Percentiles rank a stretch among this genome's conserved stretches.
phyloP scores from a whole-genome alignment of 2,329 filamentous ascomycete genomes.

The Arthroderma sp. region DNA sequence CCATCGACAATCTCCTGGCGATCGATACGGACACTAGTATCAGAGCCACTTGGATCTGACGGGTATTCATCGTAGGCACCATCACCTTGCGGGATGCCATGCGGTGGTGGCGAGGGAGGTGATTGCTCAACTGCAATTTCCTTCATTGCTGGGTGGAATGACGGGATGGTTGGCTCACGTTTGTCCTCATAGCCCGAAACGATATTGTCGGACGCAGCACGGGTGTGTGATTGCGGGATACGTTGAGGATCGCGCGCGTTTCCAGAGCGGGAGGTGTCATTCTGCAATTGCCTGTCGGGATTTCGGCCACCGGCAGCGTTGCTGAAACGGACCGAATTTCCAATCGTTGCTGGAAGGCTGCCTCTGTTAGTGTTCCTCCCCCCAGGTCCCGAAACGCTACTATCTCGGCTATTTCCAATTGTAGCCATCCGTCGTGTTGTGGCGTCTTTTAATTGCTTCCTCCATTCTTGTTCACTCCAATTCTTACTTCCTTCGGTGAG shows the following conservation, averaged over 20 bases:
- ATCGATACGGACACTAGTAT: constrained; percentile 12
- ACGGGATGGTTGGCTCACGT: background rate
- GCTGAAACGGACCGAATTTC: constrained; percentile 21
- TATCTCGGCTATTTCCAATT: constrained; percentile 49
- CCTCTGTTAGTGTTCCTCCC: constrained; percentile 33
- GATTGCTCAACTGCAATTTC: constrained; percentile 13
- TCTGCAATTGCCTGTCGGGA: constrained; percentile 17
- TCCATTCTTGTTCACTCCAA: constrained; percentile 85
- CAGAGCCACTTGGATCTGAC: constrained; percentile 25
- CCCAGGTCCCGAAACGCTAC: constrained; percentile 33
- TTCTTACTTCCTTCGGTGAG: constrained; percentile 58
- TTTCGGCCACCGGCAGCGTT: constrained; percentile 9
- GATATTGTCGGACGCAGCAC: constrained; percentile 22
- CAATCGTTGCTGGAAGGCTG: constrained; percentile 23
- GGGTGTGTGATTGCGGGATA: constrained; percentile 15
- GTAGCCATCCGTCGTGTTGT: constrained; percentile 40
- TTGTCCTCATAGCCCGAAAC: constrained; percentile 4
- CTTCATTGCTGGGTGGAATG: constrained; percentile 8
- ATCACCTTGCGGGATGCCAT: constrained; percentile 17
- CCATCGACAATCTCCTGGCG: constrained; percentile 23
- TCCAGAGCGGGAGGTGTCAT: constrained; percentile 5
- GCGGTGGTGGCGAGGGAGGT: constrained; percentile 29
- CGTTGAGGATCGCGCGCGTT: background rate
- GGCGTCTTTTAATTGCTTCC: constrained; percentile 73
- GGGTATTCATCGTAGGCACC: constrained; percentile 15